These are phyloP conservation scores for Fusarium nurragi DNA, from an alignment of 2,329 filamentous ascomycete genomes.

Conservation along the genomic window DNA sequence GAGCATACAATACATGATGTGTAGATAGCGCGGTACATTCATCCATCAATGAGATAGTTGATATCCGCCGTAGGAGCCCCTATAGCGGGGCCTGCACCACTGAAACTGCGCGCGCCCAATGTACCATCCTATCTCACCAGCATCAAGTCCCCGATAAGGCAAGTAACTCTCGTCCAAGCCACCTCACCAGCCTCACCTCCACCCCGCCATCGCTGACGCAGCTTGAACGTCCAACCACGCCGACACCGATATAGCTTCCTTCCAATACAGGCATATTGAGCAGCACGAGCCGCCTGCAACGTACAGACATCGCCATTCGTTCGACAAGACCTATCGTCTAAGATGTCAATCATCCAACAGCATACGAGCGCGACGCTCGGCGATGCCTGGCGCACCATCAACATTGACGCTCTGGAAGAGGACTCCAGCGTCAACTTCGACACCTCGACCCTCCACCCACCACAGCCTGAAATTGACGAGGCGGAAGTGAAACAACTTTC, in stretches of 20 bases:
- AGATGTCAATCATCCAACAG: conserved; percentile 75
- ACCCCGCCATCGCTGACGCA: conserved; percentile 50
- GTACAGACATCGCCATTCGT: background rate
- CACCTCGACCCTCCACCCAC: conserved; percentile 81
- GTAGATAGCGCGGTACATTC: background rate
- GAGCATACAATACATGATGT: background rate
- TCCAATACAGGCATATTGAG: background rate
- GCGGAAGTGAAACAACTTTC: conserved; percentile 81
- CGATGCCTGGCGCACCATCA: conserved; percentile 85
- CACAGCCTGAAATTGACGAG: conserved; percentile 77
- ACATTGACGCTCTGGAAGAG: conserved; percentile 90
- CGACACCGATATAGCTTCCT: conserved; percentile 31
- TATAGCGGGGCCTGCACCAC: background rate
- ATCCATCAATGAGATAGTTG: too few species aligned
- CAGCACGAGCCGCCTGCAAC: conserved; percentile 12
- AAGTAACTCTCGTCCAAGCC: conserved; percentile 18
- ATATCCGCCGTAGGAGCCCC: background rate
- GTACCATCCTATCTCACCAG: background rate
- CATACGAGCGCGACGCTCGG: conserved; percentile 67
- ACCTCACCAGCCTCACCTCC: conserved; percentile 43
- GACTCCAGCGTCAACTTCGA: conserved; percentile 94
- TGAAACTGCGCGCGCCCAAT: background rate
- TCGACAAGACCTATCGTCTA: background rate
- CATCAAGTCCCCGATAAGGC: background rate
- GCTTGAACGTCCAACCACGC: conserved; percentile 33